A percentile compares a stretch with the other conserved stretches of the same genome.
These are phyloP conservation scores for Davidsoniella eucalypti DNA, from an alignment of 2,329 filamentous ascomycete genomes.

Conservation along the genomic window DNA sequence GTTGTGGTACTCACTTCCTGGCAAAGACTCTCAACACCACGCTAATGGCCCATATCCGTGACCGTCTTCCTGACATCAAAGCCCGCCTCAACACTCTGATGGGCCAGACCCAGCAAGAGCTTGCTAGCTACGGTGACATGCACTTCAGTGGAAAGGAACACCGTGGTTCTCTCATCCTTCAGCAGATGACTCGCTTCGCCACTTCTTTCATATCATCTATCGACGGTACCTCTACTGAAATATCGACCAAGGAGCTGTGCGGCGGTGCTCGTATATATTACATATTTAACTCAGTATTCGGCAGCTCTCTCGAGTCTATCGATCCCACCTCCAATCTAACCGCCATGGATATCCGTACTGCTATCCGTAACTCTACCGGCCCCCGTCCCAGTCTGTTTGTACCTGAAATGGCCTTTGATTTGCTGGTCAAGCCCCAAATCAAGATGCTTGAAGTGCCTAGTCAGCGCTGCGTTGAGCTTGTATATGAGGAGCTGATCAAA, in stretches of 20 bases:
- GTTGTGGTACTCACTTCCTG: constrained; percentile 86
- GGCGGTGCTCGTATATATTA: constrained; percentile 94
- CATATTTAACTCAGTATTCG: constrained; percentile 98
- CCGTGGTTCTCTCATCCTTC: constrained; percentile 80
- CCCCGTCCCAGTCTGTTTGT: constrained; percentile 92
- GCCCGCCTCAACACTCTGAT: constrained; percentile 93
- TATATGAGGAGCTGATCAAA: constrained; percentile 98
- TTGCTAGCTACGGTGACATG: constrained; percentile 95
- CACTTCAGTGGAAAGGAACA: constrained; percentile 97
- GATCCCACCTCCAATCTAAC: constrained; percentile 93
- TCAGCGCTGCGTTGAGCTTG: constrained; percentile 90
- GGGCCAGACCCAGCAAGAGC: constrained; percentile 98
- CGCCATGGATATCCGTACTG: constrained; percentile 85
- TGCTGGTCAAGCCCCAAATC: constrained; percentile 96
- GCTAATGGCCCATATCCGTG: constrained; percentile 89
- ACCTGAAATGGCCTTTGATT: constrained; percentile 90
- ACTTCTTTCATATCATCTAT: constrained; percentile 97
- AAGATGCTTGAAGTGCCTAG: constrained; percentile 89
- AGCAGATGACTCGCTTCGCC: constrained; percentile 96
- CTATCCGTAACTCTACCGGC: constrained; percentile 94
- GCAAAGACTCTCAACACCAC: constrained; percentile 92
- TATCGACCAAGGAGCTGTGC: constrained; percentile 94
- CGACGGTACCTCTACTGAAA: constrained; percentile 94
- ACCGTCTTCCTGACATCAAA: constrained; percentile 93
- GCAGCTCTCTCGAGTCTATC: constrained; percentile 87